Conservation (phyloP, 139 green algal genomes). For the Chlamydomonas incerta region DNA sequence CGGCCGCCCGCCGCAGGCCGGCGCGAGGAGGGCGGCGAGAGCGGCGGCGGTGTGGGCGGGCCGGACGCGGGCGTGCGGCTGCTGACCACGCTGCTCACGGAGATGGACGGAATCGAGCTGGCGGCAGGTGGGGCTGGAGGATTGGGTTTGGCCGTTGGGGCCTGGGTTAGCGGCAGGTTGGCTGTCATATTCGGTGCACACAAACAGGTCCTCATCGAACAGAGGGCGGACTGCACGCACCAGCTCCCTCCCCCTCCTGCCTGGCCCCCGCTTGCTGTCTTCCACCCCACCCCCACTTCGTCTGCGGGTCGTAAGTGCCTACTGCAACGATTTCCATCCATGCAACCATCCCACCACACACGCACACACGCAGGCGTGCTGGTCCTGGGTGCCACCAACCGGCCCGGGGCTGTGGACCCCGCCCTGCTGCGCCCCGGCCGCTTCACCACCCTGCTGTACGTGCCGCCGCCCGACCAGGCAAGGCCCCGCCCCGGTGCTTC, state of each 20-base stretch:
- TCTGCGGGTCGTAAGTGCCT: too few species aligned
- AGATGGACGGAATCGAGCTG: constrained; percentile 85
- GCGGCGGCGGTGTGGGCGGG: constrained; percentile 27
- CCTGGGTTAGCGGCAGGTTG: too few species aligned
- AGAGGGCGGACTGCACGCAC: too few species aligned
- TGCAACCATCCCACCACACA: too few species aligned
- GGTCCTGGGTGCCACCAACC: constrained; percentile 89
- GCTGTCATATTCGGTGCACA: too few species aligned
- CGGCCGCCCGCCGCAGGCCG: constrained; percentile 13
- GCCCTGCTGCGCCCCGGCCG: constrained; percentile 88
- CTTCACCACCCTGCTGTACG: constrained; percentile 87
- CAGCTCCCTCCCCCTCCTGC: too few species aligned
- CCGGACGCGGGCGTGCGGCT: constrained; percentile 67
- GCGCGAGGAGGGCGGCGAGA: constrained; percentile 37
- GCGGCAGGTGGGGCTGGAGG: constrained; percentile 57
- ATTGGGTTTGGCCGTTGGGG: too few species aligned
- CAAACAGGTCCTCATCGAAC: too few species aligned
- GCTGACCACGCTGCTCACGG: constrained; percentile 86
- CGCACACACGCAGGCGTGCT: constrained; percentile 72
- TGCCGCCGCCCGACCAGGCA: constrained; percentile 87
- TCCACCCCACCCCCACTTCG: too few species aligned
- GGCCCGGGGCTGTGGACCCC: constrained; percentile 77
- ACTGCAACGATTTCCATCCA: neutral
- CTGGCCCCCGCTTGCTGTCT: too few species aligned
- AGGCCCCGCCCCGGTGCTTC: too few species aligned